Evolutionary conservation across 768 basidiomycete species (phyloP), one percentile per base, ranked within the genome.

Genomic region (Dioszegia aurantiaca): DNA sequence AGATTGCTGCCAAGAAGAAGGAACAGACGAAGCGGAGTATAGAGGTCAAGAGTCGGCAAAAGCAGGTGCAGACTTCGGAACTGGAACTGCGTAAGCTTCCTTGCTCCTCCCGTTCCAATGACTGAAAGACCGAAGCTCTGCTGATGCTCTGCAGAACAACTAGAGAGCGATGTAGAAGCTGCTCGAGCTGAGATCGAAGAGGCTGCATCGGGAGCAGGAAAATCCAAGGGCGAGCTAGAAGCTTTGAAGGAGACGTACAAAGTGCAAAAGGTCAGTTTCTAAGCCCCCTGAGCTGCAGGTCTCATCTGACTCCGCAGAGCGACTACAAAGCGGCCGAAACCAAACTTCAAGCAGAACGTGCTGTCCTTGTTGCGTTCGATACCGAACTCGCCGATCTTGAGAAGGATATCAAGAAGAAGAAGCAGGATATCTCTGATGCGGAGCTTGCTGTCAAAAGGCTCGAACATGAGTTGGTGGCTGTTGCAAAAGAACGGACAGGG

Each of bases 381-480:
- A 83, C 84, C 39, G 93, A 98, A 76, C 78, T 99, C 60, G 86
- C 86, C 58, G 86, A 85, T 30, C 85, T 98, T 0, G 90, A 93
- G 28, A 81, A 81, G 4, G 85, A 83, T 37, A 87, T 97, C 75
- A 89, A 89, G 76, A 83, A 80, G 59, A 90, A 91, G 79, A 89
- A 88, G 78, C 80, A 83, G 49, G 82, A 82, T 0, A 83, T 88
- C 10, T 73, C 80, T 0, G 83, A 91, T 56, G 81, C 83, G 0
- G 89, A 90, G 3, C 77, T 90, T 12, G 75, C 80, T 45, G 62
- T 87, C 36, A 84, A 83, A 65, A 80, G 86, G 71, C 70, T 87
- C 16, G 87, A 87, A 42, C 88, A 91, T 64, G 87, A 87, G 1
- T 78, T 89, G 4, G 80, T 81, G 43, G 77, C 77, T 11, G 74